These are phyloP conservation scores for Haberlea rhodopensis DNA, from an alignment of 257 asterid genomes.

Conservation along the genomic window DNA sequence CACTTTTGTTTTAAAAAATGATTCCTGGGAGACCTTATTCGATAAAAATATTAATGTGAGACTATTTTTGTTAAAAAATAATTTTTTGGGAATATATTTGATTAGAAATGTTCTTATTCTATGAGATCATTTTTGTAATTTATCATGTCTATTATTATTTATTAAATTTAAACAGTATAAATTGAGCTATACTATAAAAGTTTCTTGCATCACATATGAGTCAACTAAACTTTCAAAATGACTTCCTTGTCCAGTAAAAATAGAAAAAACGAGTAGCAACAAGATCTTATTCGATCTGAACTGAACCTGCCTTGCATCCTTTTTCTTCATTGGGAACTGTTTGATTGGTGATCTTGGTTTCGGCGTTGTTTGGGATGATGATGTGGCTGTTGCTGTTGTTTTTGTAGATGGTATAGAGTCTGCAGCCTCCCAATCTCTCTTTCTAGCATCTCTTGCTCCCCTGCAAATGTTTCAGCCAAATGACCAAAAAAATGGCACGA, in stretches of 20 bases:
- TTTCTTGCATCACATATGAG: not conserved
- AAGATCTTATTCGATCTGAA: not conserved
- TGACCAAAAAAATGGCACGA: not conserved
- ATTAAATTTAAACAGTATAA: too few species aligned
- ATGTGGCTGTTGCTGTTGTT: constrained; percentile 39
- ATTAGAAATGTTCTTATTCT: too few species aligned
- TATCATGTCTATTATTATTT: too few species aligned
- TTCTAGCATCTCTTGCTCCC: constrained; percentile 88
- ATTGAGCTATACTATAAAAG: not conserved
- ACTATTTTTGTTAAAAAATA: too few species aligned
- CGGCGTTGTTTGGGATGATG: constrained; percentile 42
- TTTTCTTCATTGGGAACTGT: constrained; percentile 34
- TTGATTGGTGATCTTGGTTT: constrained; percentile 38
- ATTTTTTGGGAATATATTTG: too few species aligned
- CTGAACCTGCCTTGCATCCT: constrained; percentile 22
- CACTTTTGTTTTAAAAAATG: too few species aligned
- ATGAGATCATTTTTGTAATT: too few species aligned
- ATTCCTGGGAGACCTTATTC: too few species aligned
- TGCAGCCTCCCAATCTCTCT: constrained; percentile 78
- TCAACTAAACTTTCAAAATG: not conserved
- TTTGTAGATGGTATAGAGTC: constrained; percentile 46
- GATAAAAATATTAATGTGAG: too few species aligned
- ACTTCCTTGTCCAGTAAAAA: not conserved
- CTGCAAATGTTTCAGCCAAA: too few species aligned
- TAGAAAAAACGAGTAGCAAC: not conserved